phyloP scores from a whole-genome alignment of 768 basidiomycete genomes.

The Nevesoporus exiguus region DNA sequence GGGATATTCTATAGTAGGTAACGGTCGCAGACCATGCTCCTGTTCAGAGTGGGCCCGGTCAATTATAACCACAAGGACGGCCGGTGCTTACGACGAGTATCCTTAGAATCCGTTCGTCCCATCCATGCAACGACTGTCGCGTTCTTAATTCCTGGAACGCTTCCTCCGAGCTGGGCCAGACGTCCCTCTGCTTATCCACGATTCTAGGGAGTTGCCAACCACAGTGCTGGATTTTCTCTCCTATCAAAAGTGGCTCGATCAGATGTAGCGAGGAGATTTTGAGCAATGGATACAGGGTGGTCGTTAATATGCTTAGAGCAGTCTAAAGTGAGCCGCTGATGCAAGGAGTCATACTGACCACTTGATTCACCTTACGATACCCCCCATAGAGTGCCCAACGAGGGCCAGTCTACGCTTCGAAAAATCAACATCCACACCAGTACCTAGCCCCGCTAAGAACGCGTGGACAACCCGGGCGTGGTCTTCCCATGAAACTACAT shows the following conservation, averaged over 20 bases:
- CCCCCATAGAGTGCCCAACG: constrained; percentile 4
- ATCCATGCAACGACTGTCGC: background rate
- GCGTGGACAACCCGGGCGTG: constrained; percentile 4
- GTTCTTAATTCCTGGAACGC: background rate
- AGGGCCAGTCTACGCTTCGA: constrained; percentile 1
- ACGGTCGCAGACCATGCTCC: constrained; percentile 5
- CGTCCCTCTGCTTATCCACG: background rate
- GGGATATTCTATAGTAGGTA: constrained; percentile 1
- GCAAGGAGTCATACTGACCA: too few relatives aligned
- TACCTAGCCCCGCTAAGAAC: constrained; percentile 3
- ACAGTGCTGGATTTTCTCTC: background rate
- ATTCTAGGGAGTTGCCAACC: background rate
- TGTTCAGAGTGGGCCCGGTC: background rate
- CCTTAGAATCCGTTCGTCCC: constrained; percentile 6
- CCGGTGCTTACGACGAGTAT: background rate
- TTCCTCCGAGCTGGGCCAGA: background rate
- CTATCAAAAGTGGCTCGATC: background rate
- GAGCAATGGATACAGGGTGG: constrained; percentile 2
- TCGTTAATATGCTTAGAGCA: background rate
- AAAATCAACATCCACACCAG: constrained; percentile 8
- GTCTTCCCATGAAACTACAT: constrained; percentile 5
- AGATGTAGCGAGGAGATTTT: constrained; percentile 9
- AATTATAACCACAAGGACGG: background rate
- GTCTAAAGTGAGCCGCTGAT: background rate
- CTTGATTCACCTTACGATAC: background rate